Evolutionary conservation across 2,329 filamentous ascomycete genomes (phyloP), one percentile per base, ranked within the genome.

Genomic region (Scytalidium lignicola): DNA sequence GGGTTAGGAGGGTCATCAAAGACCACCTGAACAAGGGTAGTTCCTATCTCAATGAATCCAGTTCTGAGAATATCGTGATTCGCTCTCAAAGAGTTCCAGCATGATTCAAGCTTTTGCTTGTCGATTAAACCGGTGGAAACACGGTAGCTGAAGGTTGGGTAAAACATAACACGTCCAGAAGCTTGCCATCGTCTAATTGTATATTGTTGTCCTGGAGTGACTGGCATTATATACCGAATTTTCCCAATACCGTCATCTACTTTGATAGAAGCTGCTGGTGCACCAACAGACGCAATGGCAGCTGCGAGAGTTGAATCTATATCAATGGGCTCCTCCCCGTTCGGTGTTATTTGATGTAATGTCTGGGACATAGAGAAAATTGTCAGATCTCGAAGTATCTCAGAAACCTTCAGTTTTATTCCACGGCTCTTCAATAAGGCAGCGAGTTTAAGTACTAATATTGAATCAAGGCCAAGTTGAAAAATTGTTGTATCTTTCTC

Each of bases 401-500:
- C 80, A 40, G 86, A 83, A 2, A 92, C 86, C 28, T 76, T 75
- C 1, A 95, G 65, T 12, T 70, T 66, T 7, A 96, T 67, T 0
- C 74, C 79, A 40, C 74, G 68, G 56, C 79, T 86, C 40, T 80
- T 82, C 3, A 96, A 70, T 7, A 90, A 71, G 0, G 85, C 78
- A 8, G 83, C 82, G 3, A 90, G 82, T 60, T 93, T 95, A 70
- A 96, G 93, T 1, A 90, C 86, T 55, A 85, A 92, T 65, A 96
- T 95, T 0, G 91, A 96, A 64, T 96, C 91, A 1, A 96, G 79
- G 0, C 91, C 91, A 1, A 96, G 75, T 54, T 93, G 84, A 65
- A 93, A 95, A 12, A 96, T 78, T 0, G 78, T 88, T 45, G 83
- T 78, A 1, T 74, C 71, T 48, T 74, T 75, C 2, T 70, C 66